Percentiles rank a stretch among this genome's conserved stretches.
Conservation (phyloP, 306 rosid species). For the Vicia sativa region DNA sequence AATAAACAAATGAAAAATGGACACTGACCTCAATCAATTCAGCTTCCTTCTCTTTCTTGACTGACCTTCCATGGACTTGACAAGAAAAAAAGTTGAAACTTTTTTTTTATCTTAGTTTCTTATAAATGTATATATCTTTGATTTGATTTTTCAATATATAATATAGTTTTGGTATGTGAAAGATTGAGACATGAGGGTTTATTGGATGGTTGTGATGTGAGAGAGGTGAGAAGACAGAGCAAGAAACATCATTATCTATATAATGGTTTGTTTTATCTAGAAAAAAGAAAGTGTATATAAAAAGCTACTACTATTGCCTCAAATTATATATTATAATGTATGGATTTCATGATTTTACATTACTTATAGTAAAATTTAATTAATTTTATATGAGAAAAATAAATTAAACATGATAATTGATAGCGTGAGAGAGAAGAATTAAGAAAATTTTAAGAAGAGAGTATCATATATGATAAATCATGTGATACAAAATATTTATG, state of each 20-base stretch:
- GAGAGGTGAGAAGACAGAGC: slow-evolving; percentile 25
- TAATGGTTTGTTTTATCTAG: not conserved
- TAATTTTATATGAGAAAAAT: too few species aligned
- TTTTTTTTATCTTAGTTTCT: not conserved
- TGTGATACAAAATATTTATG: too few species aligned
- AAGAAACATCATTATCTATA: slow-evolving; percentile 10
- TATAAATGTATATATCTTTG: not conserved
- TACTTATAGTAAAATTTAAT: too few species aligned
- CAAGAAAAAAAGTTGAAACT: slow-evolving; percentile 32
- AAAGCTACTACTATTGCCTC: too few species aligned
- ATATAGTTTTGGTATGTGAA: slow-evolving; percentile 23
- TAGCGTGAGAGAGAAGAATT: too few species aligned
- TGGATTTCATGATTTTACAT: too few species aligned
- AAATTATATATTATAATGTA: too few species aligned
- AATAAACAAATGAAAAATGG: slow-evolving; percentile 25
- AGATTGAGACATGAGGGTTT: slow-evolving; percentile 22
- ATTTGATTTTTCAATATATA: not conserved
- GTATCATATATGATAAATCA: too few species aligned
- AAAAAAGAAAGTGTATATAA: not conserved
- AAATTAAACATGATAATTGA: too few species aligned
- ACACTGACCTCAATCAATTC: slow-evolving; percentile 36
- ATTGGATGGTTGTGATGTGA: slow-evolving; percentile 23
- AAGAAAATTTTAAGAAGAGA: too few species aligned
- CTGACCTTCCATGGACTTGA: slow-evolving; percentile 26
- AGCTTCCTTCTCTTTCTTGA: slow-evolving; percentile 33